phyloP scores from a whole-genome alignment of 1,284 basidiomycete genomes.

The Sphagnurus paluster region DNA sequence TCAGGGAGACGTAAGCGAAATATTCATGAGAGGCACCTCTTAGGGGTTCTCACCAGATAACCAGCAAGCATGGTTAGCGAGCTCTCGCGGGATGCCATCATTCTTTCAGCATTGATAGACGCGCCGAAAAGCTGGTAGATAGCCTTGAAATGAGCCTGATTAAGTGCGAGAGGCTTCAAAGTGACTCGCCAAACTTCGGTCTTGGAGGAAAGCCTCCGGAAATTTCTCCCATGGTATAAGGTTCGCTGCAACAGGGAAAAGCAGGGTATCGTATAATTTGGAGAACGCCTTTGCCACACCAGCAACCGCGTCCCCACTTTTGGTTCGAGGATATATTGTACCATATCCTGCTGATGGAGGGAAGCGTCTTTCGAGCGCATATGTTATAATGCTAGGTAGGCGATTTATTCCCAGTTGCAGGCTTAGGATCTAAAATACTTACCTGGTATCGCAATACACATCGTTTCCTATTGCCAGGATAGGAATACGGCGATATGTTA shows the following conservation, averaged over 20 bases:
- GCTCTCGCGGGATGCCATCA: constrained; percentile 32
- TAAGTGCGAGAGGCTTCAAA: too few relatives aligned
- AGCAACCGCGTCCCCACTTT: constrained; percentile 40
- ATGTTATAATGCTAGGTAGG: constrained; percentile 40
- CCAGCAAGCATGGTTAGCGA: constrained; percentile 37
- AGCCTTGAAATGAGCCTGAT: background rate
- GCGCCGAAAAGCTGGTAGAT: constrained; percentile 21
- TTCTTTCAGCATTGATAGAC: constrained; percentile 35
- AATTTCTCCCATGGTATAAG: constrained; percentile 50
- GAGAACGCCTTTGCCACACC: constrained; percentile 48
- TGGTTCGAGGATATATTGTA: constrained; percentile 47
- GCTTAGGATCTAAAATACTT: background rate
- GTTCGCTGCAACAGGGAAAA: constrained; percentile 41
- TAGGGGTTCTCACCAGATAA: constrained; percentile 37
- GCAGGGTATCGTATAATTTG: constrained; percentile 42
- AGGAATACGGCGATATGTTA: constrained; percentile 55
- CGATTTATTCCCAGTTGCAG: background rate
- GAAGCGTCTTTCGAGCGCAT: constrained; percentile 49
- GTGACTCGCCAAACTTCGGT: constrained; percentile 41
- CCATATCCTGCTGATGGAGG: constrained; percentile 44
- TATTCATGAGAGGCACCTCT: constrained; percentile 1
- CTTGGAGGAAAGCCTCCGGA: constrained; percentile 47
- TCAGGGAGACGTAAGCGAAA: constrained; percentile 5
- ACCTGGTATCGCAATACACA: constrained; percentile 52
- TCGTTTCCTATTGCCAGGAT: constrained; percentile 59